Evolutionary conservation across 805 yeast genomes (phyloP), one percentile per base, ranked within the genome.

Genomic region (Candida nanaspora): DNA sequence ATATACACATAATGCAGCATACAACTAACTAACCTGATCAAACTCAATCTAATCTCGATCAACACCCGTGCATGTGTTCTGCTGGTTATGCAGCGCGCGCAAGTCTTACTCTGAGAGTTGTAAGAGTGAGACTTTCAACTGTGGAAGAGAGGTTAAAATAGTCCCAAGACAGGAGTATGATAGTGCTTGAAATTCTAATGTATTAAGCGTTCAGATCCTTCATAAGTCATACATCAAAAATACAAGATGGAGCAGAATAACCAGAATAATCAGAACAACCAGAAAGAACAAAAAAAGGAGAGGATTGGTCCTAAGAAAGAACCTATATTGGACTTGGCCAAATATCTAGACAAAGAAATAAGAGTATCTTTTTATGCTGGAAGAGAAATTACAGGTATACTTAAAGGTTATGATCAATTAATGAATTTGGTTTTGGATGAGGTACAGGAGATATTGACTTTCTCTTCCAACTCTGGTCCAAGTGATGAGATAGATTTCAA

Each of bases 281-380:
- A 29, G 28, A n/a, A 37, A 28, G n/a, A 36, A 29, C 22, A 40
- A 35, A 37, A 44, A 36, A 29, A 40, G 39, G 35, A 39, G 39
- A 25, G 9, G 38, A 30, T 19, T 35, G 42, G 44, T 13, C 98
- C 97, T 29, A 85, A 84, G 67, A 83, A 87, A 62, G 96, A 89
- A 47, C 94, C 96, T 19, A 86, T 89, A 44, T 68, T 87, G 41
- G 88, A 89, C 59, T 68, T 93, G 44, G 76, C 80, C 46, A 82
- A 78, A 55, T 86, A 84, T 58, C 76, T 77, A 52, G 94, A 86
- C 57, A 70, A 82, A 50, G 61, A 70, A 49, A 78, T 91, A 32
- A 73, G 81, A 51, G 91, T 89, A 40, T 81, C 84, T 52, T 78
- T 93, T 56, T 74, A 80, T 49, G 95, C 95, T 11, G 96, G 96